Conservation (phyloP, 1,284 basidiomycete genomes). For the Moesziomyces parantarcticus region DNA sequence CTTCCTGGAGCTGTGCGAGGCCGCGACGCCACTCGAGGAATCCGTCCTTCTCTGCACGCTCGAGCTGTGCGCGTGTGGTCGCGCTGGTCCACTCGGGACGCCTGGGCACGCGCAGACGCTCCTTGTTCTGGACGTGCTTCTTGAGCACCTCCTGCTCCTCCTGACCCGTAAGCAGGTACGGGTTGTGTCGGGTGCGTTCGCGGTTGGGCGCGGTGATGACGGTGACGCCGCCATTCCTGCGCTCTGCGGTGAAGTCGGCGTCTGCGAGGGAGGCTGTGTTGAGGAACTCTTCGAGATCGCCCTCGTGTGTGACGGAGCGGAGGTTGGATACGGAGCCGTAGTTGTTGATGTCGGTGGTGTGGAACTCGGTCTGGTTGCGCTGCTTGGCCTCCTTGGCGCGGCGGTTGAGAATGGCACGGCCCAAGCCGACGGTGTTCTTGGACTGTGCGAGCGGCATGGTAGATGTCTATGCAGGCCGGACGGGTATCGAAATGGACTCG, state of each 20-base stretch:
- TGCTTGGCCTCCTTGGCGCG: conserved; percentile 58
- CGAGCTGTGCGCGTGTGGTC: conserved; percentile 64
- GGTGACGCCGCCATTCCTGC: conserved; percentile 80
- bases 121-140: conserved; percentile 61
- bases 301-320: conserved; percentile 93
- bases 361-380: conserved; percentile 57
- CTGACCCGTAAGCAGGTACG: conserved; percentile 83
- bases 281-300: conserved; percentile 94
- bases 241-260: conserved; percentile 95
- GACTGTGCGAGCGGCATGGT: conserved; percentile 61
- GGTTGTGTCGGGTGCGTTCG: conserved; percentile 73
- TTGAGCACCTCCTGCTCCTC: conserved; percentile 77
- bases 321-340: conserved; percentile 71
- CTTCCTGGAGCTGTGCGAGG: conserved; percentile 66
- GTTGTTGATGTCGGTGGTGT: conserved; percentile 70
- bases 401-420: conserved; percentile 64
- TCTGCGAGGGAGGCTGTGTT: conserved; percentile 94
- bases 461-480: conserved; percentile 5
- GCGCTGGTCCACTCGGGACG: conserved; percentile 61
- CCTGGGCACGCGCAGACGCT: conserved; percentile 62
- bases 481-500: neutral
- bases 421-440: conserved; percentile 66
- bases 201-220: conserved; percentile 77
- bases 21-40: conserved; percentile 67
- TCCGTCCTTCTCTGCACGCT: conserved; percentile 62